Evolutionary conservation across 1,139 yeast species (phyloP).

Genomic region (Debaryomycetaceae sp.): DNA sequence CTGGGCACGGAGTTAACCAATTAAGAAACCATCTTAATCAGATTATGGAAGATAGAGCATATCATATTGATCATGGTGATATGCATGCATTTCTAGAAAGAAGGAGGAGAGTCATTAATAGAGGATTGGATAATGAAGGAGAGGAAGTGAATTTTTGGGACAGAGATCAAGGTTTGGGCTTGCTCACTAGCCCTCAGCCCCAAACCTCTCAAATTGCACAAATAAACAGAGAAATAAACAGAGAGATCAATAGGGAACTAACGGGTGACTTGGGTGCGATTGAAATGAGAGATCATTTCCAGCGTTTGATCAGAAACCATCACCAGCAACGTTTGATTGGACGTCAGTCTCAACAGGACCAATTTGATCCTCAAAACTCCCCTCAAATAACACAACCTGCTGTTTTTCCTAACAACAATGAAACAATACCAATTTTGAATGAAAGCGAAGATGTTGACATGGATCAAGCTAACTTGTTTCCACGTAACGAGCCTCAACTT

Average conservation of each 20-base stretch:
- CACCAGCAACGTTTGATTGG: constrained; percentile 24
- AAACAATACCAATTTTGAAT: constrained; percentile 24
- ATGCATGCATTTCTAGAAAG: constrained; percentile 32
- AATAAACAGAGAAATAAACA: constrained; percentile 33
- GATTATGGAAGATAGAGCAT: constrained; percentile 43
- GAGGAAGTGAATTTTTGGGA: constrained; percentile 33
- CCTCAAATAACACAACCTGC: constrained; percentile 46
- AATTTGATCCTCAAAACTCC: constrained; percentile 25
- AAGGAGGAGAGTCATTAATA: constrained; percentile 26
- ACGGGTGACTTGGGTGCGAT: constrained; percentile 35
- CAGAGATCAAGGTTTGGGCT: constrained; percentile 33
- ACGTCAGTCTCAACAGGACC: constrained; percentile 10
- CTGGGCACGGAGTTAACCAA: constrained; percentile 82
- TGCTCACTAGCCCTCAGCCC: constrained; percentile 17
- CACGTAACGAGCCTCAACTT: constrained; percentile 12
- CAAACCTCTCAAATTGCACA: constrained; percentile 25
- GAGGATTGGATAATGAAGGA: constrained; percentile 18
- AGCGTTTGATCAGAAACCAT: constrained; percentile 28
- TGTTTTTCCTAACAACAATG: constrained; percentile 34
- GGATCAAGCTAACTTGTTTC: constrained; percentile 35
- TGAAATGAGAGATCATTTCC: constrained; percentile 40
- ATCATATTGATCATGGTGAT: constrained; percentile 40
- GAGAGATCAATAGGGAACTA: constrained; percentile 27
- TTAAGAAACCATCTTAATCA: constrained; percentile 60
- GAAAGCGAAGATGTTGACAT: constrained; percentile 37